Evolutionary conservation across 345 rosid species (phyloP).

Genomic region (Acer saccharum): DNA sequence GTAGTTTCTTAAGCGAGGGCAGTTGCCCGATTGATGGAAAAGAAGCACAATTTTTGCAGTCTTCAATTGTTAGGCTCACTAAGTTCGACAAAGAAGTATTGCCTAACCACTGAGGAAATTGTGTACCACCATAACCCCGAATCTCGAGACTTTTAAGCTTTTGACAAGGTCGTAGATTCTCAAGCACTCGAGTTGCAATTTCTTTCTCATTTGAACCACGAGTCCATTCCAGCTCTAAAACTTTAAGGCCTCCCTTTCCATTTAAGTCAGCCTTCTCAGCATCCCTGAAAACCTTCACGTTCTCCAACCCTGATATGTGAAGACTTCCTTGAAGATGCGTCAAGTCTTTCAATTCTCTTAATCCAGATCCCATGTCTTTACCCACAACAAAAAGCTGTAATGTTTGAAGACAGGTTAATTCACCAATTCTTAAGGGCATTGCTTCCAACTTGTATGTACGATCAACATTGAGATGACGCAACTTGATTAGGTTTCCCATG

Average conservation of each 20-base stretch:
- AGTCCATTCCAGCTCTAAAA: conserved; percentile 48
- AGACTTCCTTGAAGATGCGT: neutral
- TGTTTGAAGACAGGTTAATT: neutral
- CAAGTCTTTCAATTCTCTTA: conserved; percentile 12
- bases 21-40: conserved; percentile 46
- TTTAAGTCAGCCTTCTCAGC: conserved; percentile 31
- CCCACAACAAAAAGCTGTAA: conserved; percentile 1
- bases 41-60: conserved; percentile 34
- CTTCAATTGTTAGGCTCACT: conserved; percentile 22
- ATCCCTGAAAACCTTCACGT: neutral
- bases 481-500: conserved; percentile 14
- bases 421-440: conserved; percentile 5
- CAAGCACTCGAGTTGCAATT: neutral
- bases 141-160: conserved; percentile 38
- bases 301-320: neutral
- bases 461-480: neutral
- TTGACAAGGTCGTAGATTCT: conserved; percentile 41
- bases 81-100: conserved; percentile 29
- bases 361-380: too few species aligned
- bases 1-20: conserved; percentile 36
- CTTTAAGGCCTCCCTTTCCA: too few species aligned
- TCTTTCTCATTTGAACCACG: conserved; percentile 4
- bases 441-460: neutral
- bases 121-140: conserved; percentile 33
- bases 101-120: conserved; percentile 44